Evolutionary conservation across 1,139 yeast genomes (phyloP).

Genomic region (Ogataea hybrid): DNA sequence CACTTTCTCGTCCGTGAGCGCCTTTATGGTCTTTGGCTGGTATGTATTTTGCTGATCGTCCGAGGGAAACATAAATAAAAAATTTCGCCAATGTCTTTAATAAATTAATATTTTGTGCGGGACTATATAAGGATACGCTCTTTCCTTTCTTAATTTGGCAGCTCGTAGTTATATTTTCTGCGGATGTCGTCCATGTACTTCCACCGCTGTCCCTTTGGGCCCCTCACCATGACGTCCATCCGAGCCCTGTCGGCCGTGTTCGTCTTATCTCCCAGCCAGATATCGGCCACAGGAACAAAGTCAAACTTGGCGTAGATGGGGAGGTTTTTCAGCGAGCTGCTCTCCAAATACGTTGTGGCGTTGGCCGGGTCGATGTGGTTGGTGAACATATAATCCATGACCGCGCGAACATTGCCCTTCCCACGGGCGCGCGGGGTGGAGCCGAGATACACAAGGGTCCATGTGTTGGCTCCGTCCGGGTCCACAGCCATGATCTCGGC

Average conservation of each 20-base stretch:
- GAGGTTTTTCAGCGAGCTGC: constrained; percentile 50
- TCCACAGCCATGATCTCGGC: constrained; percentile 31
- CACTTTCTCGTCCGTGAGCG: constrained; percentile 82
- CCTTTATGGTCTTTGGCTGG: constrained; percentile 35
- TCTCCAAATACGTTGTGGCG: constrained; percentile 54
- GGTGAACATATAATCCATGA: constrained; percentile 55
- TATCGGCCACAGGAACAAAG: constrained; percentile 48
- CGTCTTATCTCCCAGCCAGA: constrained; percentile 44
- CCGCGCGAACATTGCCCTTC: constrained; percentile 60
- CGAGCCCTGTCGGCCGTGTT: constrained; percentile 43
- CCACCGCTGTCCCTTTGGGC: constrained; percentile 41
- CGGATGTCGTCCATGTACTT: constrained; percentile 26
- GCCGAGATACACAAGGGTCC: constrained; percentile 63
- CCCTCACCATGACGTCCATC: constrained; percentile 60
- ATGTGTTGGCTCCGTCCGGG: constrained; percentile 39
- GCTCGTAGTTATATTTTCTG: constrained; percentile 21
- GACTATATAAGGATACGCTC: constrained; percentile 5
- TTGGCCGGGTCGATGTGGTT: constrained; percentile 47
- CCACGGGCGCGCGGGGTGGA: constrained; percentile 60
- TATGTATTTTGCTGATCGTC: constrained; percentile 3
- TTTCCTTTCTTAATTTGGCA: constrained; percentile 23
- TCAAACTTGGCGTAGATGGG: constrained; percentile 62
- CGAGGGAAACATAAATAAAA: constrained; percentile 6
- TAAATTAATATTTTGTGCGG: background rate
- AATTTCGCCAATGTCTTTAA: background rate